phyloP scores from a whole-genome alignment of 257 asterid genomes.

The Solanum phureja region DNA sequence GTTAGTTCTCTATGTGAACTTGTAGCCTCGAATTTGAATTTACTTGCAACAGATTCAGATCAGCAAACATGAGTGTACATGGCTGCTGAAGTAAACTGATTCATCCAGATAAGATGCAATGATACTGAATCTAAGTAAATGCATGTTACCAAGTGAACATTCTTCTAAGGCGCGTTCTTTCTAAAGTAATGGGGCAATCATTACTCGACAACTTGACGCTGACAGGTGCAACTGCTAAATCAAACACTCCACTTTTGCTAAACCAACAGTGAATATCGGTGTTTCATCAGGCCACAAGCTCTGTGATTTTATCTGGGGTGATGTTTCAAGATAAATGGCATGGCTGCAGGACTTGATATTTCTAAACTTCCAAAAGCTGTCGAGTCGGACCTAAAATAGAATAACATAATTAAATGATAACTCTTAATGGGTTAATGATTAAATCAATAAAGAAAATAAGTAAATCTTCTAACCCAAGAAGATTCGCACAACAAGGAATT shows the following conservation, averaged over 20 bases:
- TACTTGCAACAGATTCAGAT: not conserved
- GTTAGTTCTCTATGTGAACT: not conserved
- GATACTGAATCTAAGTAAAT: not conserved
- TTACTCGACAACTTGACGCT: no score
- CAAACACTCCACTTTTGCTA: not conserved
- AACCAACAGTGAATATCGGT: no score
- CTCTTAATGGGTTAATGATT: no score
- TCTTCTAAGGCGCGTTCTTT: no score
- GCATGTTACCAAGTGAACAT: no score
- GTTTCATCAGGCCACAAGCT: slow-evolving; percentile 3
- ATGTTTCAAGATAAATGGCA: not conserved
- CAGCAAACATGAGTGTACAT: not conserved
- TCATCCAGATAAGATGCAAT: not conserved
- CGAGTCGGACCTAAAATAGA: no score
- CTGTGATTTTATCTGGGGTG: slow-evolving; percentile 1
- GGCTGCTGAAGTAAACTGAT: not conserved
- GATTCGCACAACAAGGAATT: no score
- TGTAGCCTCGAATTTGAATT: not conserved
- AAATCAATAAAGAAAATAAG: no score
- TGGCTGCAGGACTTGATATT: not conserved
- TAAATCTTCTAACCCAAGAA: no score
- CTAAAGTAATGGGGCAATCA: no score
- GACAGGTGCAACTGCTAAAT: not conserved
- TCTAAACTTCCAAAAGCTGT: not conserved
- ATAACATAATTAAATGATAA: no score